These are phyloP conservation scores for Diaporthe citriasiana DNA, from an alignment of 2,329 filamentous ascomycete species.

Conservation along the genomic window DNA sequence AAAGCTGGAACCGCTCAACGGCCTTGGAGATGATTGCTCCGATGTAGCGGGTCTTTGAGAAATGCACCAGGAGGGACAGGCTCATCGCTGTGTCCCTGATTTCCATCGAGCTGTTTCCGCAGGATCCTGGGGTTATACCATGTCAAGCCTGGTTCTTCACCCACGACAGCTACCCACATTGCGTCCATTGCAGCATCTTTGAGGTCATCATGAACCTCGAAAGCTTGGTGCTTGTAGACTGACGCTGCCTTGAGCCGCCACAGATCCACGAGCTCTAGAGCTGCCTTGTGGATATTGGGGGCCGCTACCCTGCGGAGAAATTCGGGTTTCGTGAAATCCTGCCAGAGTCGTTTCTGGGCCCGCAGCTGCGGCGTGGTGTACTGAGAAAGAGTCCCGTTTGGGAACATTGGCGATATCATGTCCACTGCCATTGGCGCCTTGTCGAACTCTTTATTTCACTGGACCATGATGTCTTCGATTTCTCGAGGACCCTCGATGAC, in stretches of 20 bases:
- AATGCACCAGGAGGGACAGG: conserved; percentile 44
- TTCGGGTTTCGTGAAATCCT: conserved; percentile 49
- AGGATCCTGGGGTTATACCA: conserved; percentile 45
- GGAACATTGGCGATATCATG: conserved; percentile 48
- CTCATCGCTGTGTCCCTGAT: conserved; percentile 51
- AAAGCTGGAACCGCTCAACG: conserved; percentile 43
- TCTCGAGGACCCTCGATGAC: conserved; percentile 49
- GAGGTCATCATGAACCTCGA: conserved; percentile 53
- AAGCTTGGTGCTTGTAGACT: conserved; percentile 45
- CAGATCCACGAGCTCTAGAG: conserved; percentile 47
- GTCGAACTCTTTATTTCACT: conserved; percentile 51
- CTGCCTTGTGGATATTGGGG: conserved; percentile 47
- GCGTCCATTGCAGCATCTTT: conserved; percentile 53
- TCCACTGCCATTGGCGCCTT: conserved; percentile 46
- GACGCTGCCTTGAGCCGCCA: conserved; percentile 50
- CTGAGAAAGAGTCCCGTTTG: conserved; percentile 47
- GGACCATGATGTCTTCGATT: conserved; percentile 49
- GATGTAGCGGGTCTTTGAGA: conserved; percentile 20
- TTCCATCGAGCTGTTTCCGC: conserved; percentile 39
- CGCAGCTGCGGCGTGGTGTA: conserved; percentile 46
- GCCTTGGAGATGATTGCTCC: conserved; percentile 36
- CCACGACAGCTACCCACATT: conserved; percentile 56
- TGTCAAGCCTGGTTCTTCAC: conserved; percentile 51
- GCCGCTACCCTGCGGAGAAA: conserved; percentile 50
- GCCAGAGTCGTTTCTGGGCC: conserved; percentile 52